Conservation (phyloP, 176 grass and related monocot species). For the Aegilops bicornis region DNA sequence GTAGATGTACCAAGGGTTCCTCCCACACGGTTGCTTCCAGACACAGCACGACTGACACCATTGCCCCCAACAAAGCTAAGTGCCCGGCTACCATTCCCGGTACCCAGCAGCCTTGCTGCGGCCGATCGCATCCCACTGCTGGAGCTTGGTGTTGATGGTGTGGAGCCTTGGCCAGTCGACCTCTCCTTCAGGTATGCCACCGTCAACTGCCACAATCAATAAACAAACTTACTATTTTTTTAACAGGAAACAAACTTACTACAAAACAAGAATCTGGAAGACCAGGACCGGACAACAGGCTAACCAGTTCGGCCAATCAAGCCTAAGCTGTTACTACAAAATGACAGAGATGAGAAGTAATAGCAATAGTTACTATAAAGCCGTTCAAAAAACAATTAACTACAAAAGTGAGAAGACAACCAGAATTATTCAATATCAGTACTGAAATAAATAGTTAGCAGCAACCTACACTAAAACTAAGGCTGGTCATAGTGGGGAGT, state of each 20-base stretch:
- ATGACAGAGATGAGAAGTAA: neutral
- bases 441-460: neutral
- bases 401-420: neutral
- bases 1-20: slow-evolving; percentile 57
- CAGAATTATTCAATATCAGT: neutral
- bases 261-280: neutral
- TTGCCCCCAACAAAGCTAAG: slow-evolving; percentile 87
- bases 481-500: too few species aligned
- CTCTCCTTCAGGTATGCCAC: slow-evolving; percentile 92
- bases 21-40: slow-evolving; percentile 60
- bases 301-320: neutral
- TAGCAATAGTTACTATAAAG: neutral
- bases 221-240: neutral
- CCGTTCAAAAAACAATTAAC: neutral
- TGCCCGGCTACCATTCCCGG: slow-evolving; percentile 69
- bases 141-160: slow-evolving; percentile 66
- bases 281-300: neutral
- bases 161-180: slow-evolving; percentile 57
- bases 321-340: neutral
- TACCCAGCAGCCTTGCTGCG: slow-evolving; percentile 84
- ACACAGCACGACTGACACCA: slow-evolving; percentile 53
- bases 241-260: neutral
- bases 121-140: slow-evolving; percentile 82
- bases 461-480: neutral
- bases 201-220: slow-evolving; percentile 59